Conservation (phyloP, 805 yeast genomes). For the Wickerhamiella shivajii region DNA sequence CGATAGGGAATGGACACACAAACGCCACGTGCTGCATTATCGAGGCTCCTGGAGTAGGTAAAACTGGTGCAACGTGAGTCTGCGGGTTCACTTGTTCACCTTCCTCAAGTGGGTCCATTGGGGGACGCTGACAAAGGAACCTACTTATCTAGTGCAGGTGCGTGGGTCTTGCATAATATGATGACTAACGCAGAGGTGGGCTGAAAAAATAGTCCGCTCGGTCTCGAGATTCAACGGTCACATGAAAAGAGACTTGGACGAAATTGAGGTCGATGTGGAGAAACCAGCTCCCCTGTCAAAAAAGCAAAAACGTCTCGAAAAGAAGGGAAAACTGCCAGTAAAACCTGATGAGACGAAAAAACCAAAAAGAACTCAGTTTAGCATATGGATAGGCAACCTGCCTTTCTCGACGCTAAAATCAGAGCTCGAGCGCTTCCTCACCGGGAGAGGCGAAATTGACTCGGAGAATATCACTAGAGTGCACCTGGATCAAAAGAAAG, state of each 20-base stretch:
- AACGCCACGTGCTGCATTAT: no score
- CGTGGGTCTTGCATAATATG: no score
- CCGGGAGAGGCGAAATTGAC: constrained; percentile 14
- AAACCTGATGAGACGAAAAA: constrained; percentile 22
- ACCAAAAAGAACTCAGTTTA: constrained; percentile 24
- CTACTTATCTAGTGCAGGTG: no score
- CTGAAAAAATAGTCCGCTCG: no score
- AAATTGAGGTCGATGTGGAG: constrained; percentile 28
- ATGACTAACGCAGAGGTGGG: no score
- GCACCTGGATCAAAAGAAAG: constrained; percentile 57
- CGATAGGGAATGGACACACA: no score
- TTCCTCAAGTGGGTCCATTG: no score
- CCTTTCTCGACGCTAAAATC: constrained; percentile 71
- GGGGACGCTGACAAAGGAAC: no score
- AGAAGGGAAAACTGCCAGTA: constrained; percentile 37
- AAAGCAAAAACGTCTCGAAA: constrained; percentile 74
- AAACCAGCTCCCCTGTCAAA: constrained; percentile 76
- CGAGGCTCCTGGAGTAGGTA: no score
- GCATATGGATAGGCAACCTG: constrained; percentile 92
- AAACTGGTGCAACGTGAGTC: no score
- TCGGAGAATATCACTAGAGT: constrained; percentile 52
- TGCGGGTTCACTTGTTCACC: no score
- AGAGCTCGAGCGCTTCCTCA: constrained; percentile 54
- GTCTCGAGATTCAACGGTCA: no score
- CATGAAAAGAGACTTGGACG: constrained; percentile 24